Base-by-base conservation (phyloP, 108 stramenopile species). In the Cyclotella baltica region DNA sequence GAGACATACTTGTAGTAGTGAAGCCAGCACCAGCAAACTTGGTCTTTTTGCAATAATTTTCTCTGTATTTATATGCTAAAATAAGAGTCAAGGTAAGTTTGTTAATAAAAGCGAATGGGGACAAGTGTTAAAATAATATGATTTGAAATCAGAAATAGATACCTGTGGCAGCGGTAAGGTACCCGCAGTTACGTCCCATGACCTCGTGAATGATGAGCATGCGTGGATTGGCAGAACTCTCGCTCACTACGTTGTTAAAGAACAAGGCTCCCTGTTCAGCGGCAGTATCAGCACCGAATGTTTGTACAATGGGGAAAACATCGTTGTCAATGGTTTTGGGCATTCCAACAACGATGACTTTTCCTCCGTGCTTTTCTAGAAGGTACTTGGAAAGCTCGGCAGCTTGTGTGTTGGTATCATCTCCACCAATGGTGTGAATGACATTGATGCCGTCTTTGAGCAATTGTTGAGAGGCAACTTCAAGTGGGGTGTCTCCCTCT, bases 331-430 rank as follows among this genome's bases (percentile, higher is more conserved):
- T 83, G 53, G 87, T 86, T 81, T 96, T 96, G 58, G 96, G 96
- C 92, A 97, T 94, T 33, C 96, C 96, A 55, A 97, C 80, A 59
- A 97, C 96, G 53, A 84, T 69, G 38, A 97, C 92, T 74, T 90
- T 92, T 48, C 93, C 93, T 27, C 81, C 81, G 67, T 95, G 91
- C 50, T 92, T 71, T 47, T 90, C 88, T 40, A 94, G 83, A n/a
- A 93, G 74, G 76, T 93, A 95, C 34, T 90, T 88, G 36, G 93
- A 91, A 16, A 97, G 87, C 28, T 87, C 84, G 19, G 94, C 96
- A 33, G 96, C 96, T 70, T 97, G 96, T 16, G 96, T 97, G 80
- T 94, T 97, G 69, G 96, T 97, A 58, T 97, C 96, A 73, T 97
- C 96, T 35, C 96, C 96, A 23, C 96, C 96, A 72, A 97, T 95